Evolutionary conservation across 768 basidiomycete species (phyloP).

Genomic region (Podaxis pistillaris): DNA sequence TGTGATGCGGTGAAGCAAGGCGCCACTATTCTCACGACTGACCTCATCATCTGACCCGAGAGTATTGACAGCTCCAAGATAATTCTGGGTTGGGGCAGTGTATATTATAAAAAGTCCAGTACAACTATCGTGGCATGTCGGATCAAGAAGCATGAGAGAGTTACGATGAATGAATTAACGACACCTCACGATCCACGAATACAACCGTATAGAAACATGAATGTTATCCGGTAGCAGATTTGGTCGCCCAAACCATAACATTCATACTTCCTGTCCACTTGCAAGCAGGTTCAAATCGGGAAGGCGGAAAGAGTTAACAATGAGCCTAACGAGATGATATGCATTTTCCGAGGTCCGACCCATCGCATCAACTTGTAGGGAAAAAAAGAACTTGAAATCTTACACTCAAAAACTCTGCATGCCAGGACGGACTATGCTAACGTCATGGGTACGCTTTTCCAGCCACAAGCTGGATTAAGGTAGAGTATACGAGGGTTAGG

Average conservation of each 20-base stretch:
- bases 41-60: conserved; percentile 33
- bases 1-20: conserved; percentile 57
- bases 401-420: conserved; percentile 51
- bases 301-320: conserved; percentile 16
- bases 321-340: conserved; percentile 22
- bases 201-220: neutral
- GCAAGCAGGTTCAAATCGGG: conserved; percentile 14
- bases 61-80: conserved; percentile 11
- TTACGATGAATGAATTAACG: neutral
- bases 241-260: neutral
- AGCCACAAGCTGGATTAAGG: conserved; percentile 53
- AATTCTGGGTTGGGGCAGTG: conserved; percentile 11
- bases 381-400: conserved; percentile 50
- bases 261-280: neutral
- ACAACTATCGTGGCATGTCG: neutral
- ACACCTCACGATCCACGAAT: too few relatives aligned
- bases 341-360: conserved; percentile 48
- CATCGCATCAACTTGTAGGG: conserved; percentile 36
- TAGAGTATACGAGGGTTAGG: conserved; percentile 39
- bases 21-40: conserved; percentile 40
- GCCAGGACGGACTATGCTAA: conserved; percentile 54
- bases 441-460: conserved; percentile 47
- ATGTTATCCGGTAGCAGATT: conserved; percentile 10
- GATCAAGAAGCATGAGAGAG: neutral
- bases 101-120: conserved; percentile 9